These are phyloP conservation scores for Salix arbutifolia DNA, from an alignment of 345 rosid genomes.

Conservation along the genomic window DNA sequence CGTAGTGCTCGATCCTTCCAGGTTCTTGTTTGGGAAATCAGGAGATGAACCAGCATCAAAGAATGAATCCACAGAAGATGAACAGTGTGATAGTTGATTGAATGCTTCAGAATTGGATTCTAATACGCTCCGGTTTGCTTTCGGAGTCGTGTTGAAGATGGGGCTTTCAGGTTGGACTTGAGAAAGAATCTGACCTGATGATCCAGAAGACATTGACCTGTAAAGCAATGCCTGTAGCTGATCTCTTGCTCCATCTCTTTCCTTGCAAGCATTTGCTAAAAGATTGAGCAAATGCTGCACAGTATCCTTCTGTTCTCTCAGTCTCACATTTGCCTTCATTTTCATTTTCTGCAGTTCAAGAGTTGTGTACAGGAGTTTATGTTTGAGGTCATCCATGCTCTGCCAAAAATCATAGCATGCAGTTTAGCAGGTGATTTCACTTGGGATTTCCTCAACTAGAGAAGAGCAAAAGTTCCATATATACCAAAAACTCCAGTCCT, in stretches of 20 bases:
- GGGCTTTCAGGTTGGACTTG: background rate
- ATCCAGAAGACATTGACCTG: background rate
- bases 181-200: background rate
- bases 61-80: background rate
- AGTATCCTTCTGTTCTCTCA: conserved; percentile 5
- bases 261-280: conserved; percentile 18
- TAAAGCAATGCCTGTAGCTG: conserved; percentile 20
- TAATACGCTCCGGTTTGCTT: background rate
- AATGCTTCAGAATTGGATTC: background rate
- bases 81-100: background rate
- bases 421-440: too few relatives aligned
- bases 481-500: too few relatives aligned
- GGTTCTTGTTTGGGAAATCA: conserved; percentile 2
- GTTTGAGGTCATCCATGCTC: conserved; percentile 18
- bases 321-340: background rate
- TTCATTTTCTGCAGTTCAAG: conserved; percentile 19
- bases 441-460: too few relatives aligned
- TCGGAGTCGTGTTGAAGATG: background rate
- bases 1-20: background rate
- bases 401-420: background rate
- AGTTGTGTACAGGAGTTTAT: conserved; percentile 9
- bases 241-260: conserved; percentile 38
- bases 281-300: conserved; percentile 12
- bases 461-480: too few relatives aligned
- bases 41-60: background rate